Evolutionary conservation across 2,329 filamentous ascomycete genomes (phyloP).

Genomic region (Phoma sp.): DNA sequence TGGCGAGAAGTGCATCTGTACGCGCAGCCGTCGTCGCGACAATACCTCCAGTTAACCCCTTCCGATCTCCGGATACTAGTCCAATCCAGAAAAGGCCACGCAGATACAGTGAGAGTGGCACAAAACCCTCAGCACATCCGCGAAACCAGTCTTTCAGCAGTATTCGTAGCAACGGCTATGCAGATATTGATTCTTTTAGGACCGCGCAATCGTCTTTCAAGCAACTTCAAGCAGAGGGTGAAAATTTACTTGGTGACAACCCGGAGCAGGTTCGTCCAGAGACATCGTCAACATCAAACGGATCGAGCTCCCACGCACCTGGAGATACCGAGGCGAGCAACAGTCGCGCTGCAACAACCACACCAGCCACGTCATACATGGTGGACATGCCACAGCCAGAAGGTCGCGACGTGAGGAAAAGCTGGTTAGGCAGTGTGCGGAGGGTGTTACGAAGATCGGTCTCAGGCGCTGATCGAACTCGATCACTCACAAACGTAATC

Average conservation of each 20-base stretch:
- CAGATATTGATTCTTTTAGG: slow-evolving; percentile 58
- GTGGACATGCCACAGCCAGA: slow-evolving; percentile 26
- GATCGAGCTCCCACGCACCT: slow-evolving; percentile 31
- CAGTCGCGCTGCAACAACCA: slow-evolving; percentile 33
- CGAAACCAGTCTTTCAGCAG: slow-evolving; percentile 43
- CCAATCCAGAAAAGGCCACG: slow-evolving; percentile 32
- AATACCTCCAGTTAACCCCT: slow-evolving; percentile 37
- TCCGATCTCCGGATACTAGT: slow-evolving; percentile 42
- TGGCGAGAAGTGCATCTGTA: slow-evolving; percentile 55
- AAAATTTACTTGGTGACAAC: slow-evolving; percentile 57
- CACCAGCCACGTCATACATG: slow-evolving; percentile 33
- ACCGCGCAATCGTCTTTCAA: slow-evolving; percentile 59
- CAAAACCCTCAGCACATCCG: slow-evolving; percentile 29
- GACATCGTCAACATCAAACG: slow-evolving; percentile 39
- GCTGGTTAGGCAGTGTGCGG: slow-evolving; percentile 48
- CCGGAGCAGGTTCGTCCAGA: slow-evolving; percentile 40
- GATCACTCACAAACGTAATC: slow-evolving; percentile 33
- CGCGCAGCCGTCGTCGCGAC: slow-evolving; percentile 50
- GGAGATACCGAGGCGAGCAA: slow-evolving; percentile 32
- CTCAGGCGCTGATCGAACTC: slow-evolving; percentile 35
- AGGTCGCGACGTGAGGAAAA: slow-evolving; percentile 38
- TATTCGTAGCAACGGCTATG: slow-evolving; percentile 45
- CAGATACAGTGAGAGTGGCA: slow-evolving; percentile 25
- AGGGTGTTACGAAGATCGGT: slow-evolving; percentile 42
- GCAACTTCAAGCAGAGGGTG: slow-evolving; percentile 59